Conservation (phyloP, 768 basidiomycete genomes). For the Brasilioporus rufonigricans region DNA sequence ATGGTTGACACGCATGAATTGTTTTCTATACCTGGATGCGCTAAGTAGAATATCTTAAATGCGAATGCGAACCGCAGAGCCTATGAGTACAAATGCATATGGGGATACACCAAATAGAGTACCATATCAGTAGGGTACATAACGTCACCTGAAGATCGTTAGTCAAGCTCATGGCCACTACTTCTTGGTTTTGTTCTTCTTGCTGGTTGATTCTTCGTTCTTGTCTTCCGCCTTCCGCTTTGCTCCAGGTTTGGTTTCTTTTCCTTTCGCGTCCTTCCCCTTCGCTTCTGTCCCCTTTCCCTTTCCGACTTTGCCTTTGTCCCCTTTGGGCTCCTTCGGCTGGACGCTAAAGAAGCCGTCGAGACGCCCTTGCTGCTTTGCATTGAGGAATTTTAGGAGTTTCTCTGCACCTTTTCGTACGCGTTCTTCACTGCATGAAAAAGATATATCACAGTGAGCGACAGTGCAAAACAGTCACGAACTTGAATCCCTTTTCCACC, state of each 20-base stretch:
- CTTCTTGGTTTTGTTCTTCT: slow-evolving; percentile 44
- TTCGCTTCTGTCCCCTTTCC: too few species aligned
- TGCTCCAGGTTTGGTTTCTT: slow-evolving; percentile 10
- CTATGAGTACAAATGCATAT: slow-evolving; percentile 12
- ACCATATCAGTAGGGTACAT: background rate
- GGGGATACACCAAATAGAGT: slow-evolving; percentile 7
- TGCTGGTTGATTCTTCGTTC: slow-evolving; percentile 30
- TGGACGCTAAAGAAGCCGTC: slow-evolving; percentile 92
- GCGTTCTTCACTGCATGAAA: slow-evolving; percentile 77
- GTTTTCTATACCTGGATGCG: background rate
- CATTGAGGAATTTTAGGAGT: slow-evolving; percentile 77
- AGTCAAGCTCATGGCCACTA: slow-evolving; percentile 7
- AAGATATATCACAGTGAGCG: background rate
- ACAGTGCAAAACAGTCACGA: slow-evolving; percentile 1
- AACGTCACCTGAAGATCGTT: background rate
- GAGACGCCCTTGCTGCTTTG: slow-evolving; percentile 94
- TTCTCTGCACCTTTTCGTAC: slow-evolving; percentile 95
- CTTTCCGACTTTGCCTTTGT: slow-evolving; percentile 41
- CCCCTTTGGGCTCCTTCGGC: slow-evolving; percentile 52
- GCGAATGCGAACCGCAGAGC: background rate
- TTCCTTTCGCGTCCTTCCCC: slow-evolving; percentile 30
- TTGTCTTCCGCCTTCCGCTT: slow-evolving; percentile 35
- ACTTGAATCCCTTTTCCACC: slow-evolving; percentile 97
- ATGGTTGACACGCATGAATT: too few species aligned
- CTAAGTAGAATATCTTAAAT: background rate